phyloP scores from a whole-genome alignment of 2,329 filamentous ascomycete species.

The Fusarium sp. region DNA sequence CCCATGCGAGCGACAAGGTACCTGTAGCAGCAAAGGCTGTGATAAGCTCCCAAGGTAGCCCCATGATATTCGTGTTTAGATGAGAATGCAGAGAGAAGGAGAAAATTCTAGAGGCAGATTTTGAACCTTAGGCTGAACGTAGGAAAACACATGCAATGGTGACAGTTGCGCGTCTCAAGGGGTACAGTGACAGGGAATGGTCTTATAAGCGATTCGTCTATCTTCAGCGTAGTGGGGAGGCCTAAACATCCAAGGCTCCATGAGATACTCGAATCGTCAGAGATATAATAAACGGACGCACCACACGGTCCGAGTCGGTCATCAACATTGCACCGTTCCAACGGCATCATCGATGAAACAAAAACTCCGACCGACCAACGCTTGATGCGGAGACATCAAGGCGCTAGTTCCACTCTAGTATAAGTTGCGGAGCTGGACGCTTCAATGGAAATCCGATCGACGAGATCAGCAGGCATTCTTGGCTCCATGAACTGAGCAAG shows the following conservation, averaged over 20 bases:
- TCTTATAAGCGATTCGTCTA: slow-evolving; percentile 40
- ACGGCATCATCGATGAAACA: slow-evolving; percentile 27
- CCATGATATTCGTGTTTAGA: slow-evolving; percentile 28
- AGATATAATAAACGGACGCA: slow-evolving; percentile 25
- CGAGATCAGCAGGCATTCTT: not conserved
- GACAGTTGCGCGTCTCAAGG: slow-evolving; percentile 32
- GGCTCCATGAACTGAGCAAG: not conserved
- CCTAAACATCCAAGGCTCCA: not conserved
- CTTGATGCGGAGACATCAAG: not conserved
- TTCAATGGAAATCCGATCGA: not conserved
- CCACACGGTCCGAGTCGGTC: slow-evolving; percentile 24
- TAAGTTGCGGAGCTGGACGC: slow-evolving; percentile 17
- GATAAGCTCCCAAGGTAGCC: slow-evolving; percentile 38
- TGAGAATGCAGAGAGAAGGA: not conserved
- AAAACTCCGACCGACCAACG: slow-evolving; percentile 24
- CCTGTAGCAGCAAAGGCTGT: slow-evolving; percentile 41
- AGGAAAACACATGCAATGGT: slow-evolving; percentile 3
- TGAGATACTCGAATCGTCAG: slow-evolving; percentile 29
- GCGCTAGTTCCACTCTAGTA: slow-evolving; percentile 30
- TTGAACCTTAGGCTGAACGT: slow-evolving; percentile 12
- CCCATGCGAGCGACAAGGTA: slow-evolving; percentile 33
- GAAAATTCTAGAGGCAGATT: not conserved
- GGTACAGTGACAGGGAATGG: slow-evolving; percentile 30
- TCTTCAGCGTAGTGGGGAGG: slow-evolving; percentile 31
- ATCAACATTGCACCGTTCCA: slow-evolving; percentile 35